These are phyloP conservation scores for Fusarium domesticum DNA, from an alignment of 2,329 filamentous ascomycete species.

Conservation along the genomic window DNA sequence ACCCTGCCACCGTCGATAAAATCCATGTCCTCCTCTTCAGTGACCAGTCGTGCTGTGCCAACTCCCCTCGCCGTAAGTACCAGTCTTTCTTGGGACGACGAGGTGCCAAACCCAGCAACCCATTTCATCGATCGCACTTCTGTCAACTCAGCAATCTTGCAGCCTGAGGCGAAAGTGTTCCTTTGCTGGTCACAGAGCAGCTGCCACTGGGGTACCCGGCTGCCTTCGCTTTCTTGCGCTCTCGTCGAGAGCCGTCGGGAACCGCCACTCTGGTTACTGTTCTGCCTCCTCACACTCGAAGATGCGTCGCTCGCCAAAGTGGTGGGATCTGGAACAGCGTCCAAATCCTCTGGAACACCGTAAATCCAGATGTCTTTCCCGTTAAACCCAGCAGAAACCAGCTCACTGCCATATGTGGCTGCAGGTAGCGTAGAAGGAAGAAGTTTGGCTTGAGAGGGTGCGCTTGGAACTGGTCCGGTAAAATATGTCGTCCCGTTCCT, in stretches of 20 bases:
- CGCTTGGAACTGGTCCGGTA: constrained; percentile 61
- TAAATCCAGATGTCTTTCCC: constrained; percentile 75
- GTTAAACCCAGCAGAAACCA: constrained; percentile 71
- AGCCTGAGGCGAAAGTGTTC: constrained; percentile 68
- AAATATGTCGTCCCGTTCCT: constrained; percentile 78
- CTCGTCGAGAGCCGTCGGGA: constrained; percentile 34
- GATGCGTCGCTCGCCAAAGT: constrained; percentile 19
- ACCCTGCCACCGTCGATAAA: constrained; percentile 78
- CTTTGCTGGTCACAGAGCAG: constrained; percentile 64
- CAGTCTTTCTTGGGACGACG: constrained; percentile 53
- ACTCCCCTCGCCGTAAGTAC: constrained; percentile 72
- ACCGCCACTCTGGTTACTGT: constrained; percentile 28
- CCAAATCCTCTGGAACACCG: constrained; percentile 70
- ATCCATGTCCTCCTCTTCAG: constrained; percentile 69
- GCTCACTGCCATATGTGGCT: constrained; percentile 65
- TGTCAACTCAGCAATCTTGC: constrained; percentile 60
- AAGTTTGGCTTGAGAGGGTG: constrained; percentile 53
- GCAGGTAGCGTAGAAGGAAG: constrained; percentile 68
- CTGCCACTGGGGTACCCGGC: constrained; percentile 63
- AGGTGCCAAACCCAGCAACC: constrained; percentile 56
- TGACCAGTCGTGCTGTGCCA: constrained; percentile 52
- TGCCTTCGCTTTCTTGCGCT: constrained; percentile 29
- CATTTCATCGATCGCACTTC: constrained; percentile 69
- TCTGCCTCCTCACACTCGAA: constrained; percentile 31
- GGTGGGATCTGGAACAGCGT: constrained; percentile 52